Conservation (phyloP, 2,329 filamentous ascomycete genomes). For the Curvularia eragrostidis region DNA sequence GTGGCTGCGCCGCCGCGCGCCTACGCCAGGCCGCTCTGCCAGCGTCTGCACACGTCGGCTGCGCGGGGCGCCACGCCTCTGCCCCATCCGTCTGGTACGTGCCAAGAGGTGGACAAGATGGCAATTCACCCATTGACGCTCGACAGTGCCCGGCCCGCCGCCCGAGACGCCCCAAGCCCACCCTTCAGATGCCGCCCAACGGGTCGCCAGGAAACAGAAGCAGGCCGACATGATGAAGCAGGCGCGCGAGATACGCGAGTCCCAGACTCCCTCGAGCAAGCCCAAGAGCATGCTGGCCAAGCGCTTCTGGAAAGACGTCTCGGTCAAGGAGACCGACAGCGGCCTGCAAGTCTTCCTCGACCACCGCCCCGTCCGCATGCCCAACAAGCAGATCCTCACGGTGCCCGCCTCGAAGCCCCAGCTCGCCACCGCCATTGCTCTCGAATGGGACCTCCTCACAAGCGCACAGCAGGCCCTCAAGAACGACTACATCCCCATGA, state of each 20-base stretch:
- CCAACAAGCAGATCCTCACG: constrained; percentile 72
- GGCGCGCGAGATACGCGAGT: constrained; percentile 53
- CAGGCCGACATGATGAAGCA: constrained; percentile 59
- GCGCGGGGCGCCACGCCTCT: constrained; percentile 61
- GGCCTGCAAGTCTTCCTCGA: constrained; percentile 77
- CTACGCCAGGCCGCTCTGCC: constrained; percentile 33
- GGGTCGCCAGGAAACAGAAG: constrained; percentile 57
- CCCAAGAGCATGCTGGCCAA: constrained; percentile 63
- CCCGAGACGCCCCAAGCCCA: constrained; percentile 62
- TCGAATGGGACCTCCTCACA: constrained; percentile 90
- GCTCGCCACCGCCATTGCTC: constrained; percentile 82
- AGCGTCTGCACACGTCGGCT: constrained; percentile 53
- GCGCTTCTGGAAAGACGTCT: constrained; percentile 89
- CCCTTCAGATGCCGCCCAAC: constrained; percentile 56
- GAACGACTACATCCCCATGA: constrained; percentile 88
- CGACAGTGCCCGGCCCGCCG: constrained; percentile 62
- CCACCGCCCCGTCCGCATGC: constrained; percentile 77
- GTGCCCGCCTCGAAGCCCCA: constrained; percentile 78
- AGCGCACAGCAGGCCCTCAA: constrained; percentile 84
- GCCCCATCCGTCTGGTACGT: constrained; percentile 56
- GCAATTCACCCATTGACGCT: constrained; percentile 6
- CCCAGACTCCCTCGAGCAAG: constrained; percentile 47
- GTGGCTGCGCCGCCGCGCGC: constrained; percentile 25
- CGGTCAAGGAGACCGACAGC: constrained; percentile 67
- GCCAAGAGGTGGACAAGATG: neutral